phyloP scores from a whole-genome alignment of 139 green algal genomes.

The Chlamydomonas sp. region DNA sequence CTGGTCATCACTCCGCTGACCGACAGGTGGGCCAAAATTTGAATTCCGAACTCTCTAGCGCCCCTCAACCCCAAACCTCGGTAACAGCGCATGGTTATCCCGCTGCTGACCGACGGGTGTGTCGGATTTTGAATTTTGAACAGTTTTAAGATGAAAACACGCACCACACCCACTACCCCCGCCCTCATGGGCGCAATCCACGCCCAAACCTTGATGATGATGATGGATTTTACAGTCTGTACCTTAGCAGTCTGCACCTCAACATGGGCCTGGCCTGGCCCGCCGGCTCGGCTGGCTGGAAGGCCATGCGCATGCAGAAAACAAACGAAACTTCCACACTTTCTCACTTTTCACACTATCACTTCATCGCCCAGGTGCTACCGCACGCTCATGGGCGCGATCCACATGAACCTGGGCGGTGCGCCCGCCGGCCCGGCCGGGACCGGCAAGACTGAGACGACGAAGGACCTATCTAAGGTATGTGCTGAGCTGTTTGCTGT shows the following conservation, averaged over 20 bases:
- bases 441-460: conserved; percentile 62
- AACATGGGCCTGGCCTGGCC: too few species aligned
- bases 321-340: too few species aligned
- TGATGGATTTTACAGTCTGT: too few species aligned
- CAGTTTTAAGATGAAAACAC: too few species aligned
- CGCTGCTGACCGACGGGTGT: neutral
- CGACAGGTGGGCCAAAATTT: conserved; percentile 34
- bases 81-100: too few species aligned
- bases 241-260: too few species aligned
- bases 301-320: too few species aligned
- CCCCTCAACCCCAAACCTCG: too few species aligned
- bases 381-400: conserved; percentile 73
- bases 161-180: too few species aligned
- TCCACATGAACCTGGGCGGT: conserved; percentile 73
- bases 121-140: too few species aligned
- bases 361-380: conserved; percentile 49
- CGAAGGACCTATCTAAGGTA: conserved; percentile 61
- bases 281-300: too few species aligned
- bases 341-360: conserved; percentile 15
- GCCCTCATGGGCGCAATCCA: neutral
- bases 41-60: neutral
- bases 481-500: conserved; percentile 75
- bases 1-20: conserved; percentile 86
- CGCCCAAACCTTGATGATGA: too few species aligned
- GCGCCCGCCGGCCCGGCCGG: conserved; percentile 62